These are phyloP conservation scores for Thelephora terrestris DNA, from an alignment of 1,284 basidiomycete species.

Conservation along the genomic window DNA sequence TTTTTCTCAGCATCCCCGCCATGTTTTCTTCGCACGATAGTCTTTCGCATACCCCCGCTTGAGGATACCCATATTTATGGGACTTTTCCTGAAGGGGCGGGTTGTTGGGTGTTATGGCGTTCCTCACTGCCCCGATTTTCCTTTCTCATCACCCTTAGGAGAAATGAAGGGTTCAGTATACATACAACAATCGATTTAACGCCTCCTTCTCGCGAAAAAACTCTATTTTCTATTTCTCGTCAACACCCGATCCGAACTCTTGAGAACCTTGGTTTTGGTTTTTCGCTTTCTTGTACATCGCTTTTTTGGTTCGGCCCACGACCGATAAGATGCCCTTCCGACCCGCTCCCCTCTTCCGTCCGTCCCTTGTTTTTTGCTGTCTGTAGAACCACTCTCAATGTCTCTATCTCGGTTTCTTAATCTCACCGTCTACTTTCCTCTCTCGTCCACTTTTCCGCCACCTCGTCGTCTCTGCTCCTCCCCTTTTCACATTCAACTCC, in stretches of 20 bases:
- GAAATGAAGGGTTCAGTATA: too few relatives aligned
- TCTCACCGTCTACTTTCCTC: not conserved
- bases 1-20: not conserved
- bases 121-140: not conserved
- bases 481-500: too few relatives aligned
- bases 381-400: not conserved
- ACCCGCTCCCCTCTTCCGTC: not conserved
- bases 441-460: not conserved
- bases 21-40: not conserved
- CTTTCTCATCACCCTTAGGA: not conserved
- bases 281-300: not conserved
- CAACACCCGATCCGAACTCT: not conserved
- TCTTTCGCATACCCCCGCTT: slow-evolving; percentile 1
- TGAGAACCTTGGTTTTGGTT: not conserved
- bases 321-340: not conserved
- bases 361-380: not conserved
- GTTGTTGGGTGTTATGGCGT: not conserved
- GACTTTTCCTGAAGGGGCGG: not conserved
- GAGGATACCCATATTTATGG: slow-evolving; percentile 2
- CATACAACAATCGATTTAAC: too few relatives aligned
- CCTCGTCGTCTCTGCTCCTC: too few relatives aligned
- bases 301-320: not conserved
- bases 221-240: not conserved
- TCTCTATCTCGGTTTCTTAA: not conserved
- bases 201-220: not conserved